Base-by-base conservation (phyloP, 2,329 filamentous ascomycete genomes). In the Colletotrichum sidae region DNA sequence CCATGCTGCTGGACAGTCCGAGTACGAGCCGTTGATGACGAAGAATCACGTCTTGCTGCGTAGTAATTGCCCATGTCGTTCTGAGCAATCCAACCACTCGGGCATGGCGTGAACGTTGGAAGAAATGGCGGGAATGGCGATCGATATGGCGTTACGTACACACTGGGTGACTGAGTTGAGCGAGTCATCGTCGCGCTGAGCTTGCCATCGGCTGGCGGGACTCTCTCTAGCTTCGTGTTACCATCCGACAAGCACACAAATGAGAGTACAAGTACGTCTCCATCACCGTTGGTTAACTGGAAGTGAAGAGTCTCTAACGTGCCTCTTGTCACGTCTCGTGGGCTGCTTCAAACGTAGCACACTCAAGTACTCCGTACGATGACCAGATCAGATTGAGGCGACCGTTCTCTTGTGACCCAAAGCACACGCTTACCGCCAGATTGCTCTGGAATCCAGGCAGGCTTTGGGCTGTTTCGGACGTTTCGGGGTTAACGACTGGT, bases 111-210 rank as follows among this genome's bases (percentile, higher is more conserved):
- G 42, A 41, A n/a, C 38, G 46, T 58, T 25, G 12, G 42, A 39
- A 38, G 15, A 15, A 8, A 61, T 44, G n/a, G 47, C 55, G 55
- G 25, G 8, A 44, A 53, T 49, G 55, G 25, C 25, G 42, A 64
- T 49, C 41, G 15, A 7, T 33, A 49, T 54, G 39, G 60, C 60
- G 17, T 17, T 17, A 17, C 17, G 49, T 46, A 34, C 12, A 47
- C 6, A 47, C 25, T 37, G 41, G 38, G 1, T 25, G 25, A 25
- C 25, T 5, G 25, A 25, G 25, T 25, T 25, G 17, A 17, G 17
- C 17, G 17, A 17, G 17, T 17, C 17, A 17, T 17, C 17, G 17
- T 17, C 17, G 17, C 17, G 17, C 17, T 17, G 17, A 17, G 2
- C 2, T 17, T 17, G 17, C 17, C 17, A 17, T 17, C 17, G 17